Percentiles rank a stretch among this genome's conserved stretches.
Conservation (phyloP, 108 stramenopile genomes). For the Stephanodiscus minutulus region DNA sequence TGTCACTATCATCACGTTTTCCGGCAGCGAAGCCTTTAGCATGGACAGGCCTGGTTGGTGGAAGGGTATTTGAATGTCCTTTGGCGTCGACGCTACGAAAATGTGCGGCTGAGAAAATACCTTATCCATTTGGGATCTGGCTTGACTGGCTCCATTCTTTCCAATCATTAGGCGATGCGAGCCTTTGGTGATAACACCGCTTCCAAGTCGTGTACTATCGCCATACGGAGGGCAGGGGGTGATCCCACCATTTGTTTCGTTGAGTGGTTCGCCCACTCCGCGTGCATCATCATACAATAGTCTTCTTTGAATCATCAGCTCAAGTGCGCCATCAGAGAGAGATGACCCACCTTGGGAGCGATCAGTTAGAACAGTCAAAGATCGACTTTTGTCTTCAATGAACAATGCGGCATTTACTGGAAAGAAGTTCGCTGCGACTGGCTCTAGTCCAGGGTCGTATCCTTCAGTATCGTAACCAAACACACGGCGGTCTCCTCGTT, state of each 20-base stretch:
- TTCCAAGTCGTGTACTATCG: slow-evolving; percentile 77
- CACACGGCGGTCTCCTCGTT: slow-evolving; percentile 65
- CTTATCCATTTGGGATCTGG: slow-evolving; percentile 76
- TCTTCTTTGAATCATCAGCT: slow-evolving; percentile 95
- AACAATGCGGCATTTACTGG: slow-evolving; percentile 93
- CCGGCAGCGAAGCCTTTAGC: slow-evolving; percentile 50
- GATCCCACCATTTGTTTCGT: slow-evolving; percentile 81
- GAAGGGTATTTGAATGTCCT: slow-evolving; percentile 22
- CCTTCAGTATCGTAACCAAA: slow-evolving; percentile 33
- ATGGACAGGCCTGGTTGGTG: slow-evolving; percentile 33
- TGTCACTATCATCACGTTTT: slow-evolving; percentile 75
- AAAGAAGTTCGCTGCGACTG: slow-evolving; percentile 95
- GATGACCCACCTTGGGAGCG: slow-evolving; percentile 91
- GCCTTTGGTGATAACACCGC: slow-evolving; percentile 83
- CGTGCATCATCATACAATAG: slow-evolving; percentile 72
- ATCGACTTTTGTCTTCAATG: slow-evolving; percentile 68
- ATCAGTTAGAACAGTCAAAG: slow-evolving; percentile 81
- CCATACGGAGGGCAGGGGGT: slow-evolving; percentile 82
- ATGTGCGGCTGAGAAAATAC: slow-evolving; percentile 74
- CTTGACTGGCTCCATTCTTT: slow-evolving; percentile 58
- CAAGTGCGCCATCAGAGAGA: slow-evolving; percentile 78
- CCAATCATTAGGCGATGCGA: slow-evolving; percentile 84
- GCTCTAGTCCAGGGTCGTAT: slow-evolving; percentile 52
- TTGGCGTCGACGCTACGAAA: slow-evolving; percentile 56
- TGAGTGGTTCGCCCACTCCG: slow-evolving; percentile 80